phyloP scores from a whole-genome alignment of 306 rosid genomes.

The Trifolium dubium region DNA sequence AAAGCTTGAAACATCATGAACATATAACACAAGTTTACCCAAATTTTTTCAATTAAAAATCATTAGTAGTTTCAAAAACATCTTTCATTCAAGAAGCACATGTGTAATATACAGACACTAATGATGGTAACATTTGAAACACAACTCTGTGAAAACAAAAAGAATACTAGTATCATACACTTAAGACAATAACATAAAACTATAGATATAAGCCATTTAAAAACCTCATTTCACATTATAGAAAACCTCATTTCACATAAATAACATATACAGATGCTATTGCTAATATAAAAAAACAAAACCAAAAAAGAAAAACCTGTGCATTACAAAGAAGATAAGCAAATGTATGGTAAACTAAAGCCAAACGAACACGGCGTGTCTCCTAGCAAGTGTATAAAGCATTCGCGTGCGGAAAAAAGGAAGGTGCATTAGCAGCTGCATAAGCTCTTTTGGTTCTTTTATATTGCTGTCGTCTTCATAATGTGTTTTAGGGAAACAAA shows the following conservation, averaged over 20 bases:
- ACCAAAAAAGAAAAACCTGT: neutral
- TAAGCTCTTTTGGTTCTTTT: conserved; percentile 36
- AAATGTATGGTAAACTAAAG: conserved; percentile 35
- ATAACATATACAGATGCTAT: conserved; percentile 37
- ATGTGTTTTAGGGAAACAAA: conserved; percentile 25
- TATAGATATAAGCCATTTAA: conserved; percentile 22
- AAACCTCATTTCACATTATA: conserved; percentile 17
- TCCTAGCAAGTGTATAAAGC: conserved; percentile 34
- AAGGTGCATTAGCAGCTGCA: conserved; percentile 18
- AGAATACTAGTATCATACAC: neutral
- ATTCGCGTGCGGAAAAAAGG: conserved; percentile 19
- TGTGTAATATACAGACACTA: neutral
- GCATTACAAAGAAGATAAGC: conserved; percentile 31
- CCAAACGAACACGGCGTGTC: conserved; percentile 33
- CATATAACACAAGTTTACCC: too few species aligned
- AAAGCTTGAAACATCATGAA: too few species aligned
- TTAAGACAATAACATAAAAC: conserved; percentile 7
- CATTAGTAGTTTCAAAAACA: neutral
- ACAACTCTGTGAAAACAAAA: neutral
- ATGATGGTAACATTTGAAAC: neutral
- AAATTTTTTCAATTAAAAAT: too few species aligned
- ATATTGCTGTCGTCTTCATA: conserved; percentile 32
- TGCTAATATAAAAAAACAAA: conserved; percentile 12
- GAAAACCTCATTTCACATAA: conserved; percentile 21
- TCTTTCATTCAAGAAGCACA: neutral